A percentile compares a stretch with the other conserved stretches of the same genome.
Evolutionary conservation across 2,329 filamentous ascomycete species (phyloP).

Genomic region (Fusarium sp.): DNA sequence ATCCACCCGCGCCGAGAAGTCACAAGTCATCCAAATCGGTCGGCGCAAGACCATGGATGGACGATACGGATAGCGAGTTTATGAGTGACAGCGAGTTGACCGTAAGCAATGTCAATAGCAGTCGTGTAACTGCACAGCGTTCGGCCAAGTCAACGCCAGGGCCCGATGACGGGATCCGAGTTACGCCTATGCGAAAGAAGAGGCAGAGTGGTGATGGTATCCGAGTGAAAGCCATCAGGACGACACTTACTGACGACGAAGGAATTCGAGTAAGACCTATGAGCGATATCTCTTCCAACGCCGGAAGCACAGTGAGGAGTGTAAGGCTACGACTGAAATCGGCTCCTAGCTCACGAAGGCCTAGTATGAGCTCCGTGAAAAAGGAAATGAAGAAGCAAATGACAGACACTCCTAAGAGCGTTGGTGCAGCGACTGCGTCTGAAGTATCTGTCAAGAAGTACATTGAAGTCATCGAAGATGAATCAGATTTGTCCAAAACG

Average conservation of each 20-base stretch:
- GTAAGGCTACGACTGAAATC: constrained; percentile 49
- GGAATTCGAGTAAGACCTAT: constrained; percentile 51
- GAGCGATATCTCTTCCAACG: constrained; percentile 48
- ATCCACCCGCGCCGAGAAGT: constrained; percentile 54
- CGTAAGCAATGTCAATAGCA: constrained; percentile 44
- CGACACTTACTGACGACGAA: constrained; percentile 46
- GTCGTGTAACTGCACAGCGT: constrained; percentile 36
- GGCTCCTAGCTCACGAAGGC: constrained; percentile 42
- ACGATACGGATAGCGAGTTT: constrained; percentile 47
- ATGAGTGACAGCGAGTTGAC: constrained; percentile 51
- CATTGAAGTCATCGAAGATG: constrained; percentile 32
- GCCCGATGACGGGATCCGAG: constrained; percentile 59
- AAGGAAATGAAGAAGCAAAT: constrained; percentile 46
- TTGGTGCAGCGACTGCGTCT: constrained; percentile 21
- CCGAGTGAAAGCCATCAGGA: constrained; percentile 48
- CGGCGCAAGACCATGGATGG: constrained; percentile 44
- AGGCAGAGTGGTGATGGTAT: constrained; percentile 52
- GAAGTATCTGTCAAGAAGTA: constrained; percentile 28
- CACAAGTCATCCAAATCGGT: constrained; percentile 55
- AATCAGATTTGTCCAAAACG: constrained; percentile 40
- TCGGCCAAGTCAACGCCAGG: constrained; percentile 45
- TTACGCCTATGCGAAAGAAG: constrained; percentile 55
- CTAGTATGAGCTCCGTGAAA: constrained; percentile 47
- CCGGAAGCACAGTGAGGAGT: constrained; percentile 43
- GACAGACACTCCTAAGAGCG: constrained; percentile 32